Evolutionary conservation across 805 yeast species (phyloP).

Genomic region (Clavispora fructus): DNA sequence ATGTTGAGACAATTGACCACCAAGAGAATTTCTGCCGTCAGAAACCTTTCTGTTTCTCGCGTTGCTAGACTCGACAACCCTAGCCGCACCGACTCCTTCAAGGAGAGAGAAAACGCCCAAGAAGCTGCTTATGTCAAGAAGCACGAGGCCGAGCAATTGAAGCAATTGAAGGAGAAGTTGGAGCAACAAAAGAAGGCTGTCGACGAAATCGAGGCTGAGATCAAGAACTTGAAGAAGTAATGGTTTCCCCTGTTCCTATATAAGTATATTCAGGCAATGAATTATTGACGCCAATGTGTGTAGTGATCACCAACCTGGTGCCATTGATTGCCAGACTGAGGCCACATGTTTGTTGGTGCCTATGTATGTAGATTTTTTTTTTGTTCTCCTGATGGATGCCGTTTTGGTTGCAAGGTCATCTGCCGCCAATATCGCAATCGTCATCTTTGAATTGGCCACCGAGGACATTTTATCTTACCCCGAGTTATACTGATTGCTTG

Average conservation of each 20-base stretch:
- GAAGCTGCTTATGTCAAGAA: slow-evolving; percentile 82
- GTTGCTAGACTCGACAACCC: slow-evolving; percentile 3
- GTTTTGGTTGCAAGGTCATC: too few relatives aligned
- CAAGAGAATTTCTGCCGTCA: slow-evolving; percentile 10
- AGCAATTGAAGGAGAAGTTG: slow-evolving; percentile 67
- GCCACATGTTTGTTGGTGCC: too few relatives aligned
- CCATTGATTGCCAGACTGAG: too few relatives aligned
- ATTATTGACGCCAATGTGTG: background rate
- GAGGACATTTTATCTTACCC: too few relatives aligned
- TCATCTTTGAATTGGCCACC: too few relatives aligned
- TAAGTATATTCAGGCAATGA: background rate
- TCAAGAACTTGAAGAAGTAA: slow-evolving; percentile 46
- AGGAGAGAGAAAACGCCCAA: slow-evolving; percentile 88
- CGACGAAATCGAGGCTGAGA: slow-evolving; percentile 44
- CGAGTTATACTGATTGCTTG: too few relatives aligned
- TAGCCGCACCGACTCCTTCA: slow-evolving; percentile 22
- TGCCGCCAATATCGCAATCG: too few relatives aligned
- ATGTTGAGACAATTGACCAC: slow-evolving; percentile 19
- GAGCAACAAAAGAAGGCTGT: slow-evolving; percentile 65
- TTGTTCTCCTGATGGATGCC: too few relatives aligned
- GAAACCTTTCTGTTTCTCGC: slow-evolving; percentile 13
- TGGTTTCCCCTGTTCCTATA: background rate
- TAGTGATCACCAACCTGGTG: background rate
- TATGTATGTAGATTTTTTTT: too few relatives aligned
- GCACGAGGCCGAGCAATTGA: slow-evolving; percentile 86